Percentiles rank a stretch among this genome's conserved stretches.
These are phyloP conservation scores for Martensiomyces pterosporus DNA, from an alignment of 192 early-diverging fungal genomes.

Conservation along the genomic window DNA sequence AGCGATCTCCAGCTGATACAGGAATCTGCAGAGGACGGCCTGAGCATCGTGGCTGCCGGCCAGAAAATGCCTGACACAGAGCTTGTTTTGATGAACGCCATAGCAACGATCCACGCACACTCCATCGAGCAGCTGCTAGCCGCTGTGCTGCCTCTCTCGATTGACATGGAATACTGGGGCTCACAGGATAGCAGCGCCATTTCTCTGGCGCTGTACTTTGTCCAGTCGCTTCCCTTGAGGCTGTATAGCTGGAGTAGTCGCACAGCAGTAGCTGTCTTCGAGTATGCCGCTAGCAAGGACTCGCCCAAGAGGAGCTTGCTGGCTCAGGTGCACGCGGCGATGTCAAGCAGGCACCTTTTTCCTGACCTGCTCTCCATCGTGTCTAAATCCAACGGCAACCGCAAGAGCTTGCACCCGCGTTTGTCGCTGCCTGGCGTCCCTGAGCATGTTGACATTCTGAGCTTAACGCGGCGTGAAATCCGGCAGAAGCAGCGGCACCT, in stretches of 20 bases:
- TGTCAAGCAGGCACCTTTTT: constrained; percentile 11
- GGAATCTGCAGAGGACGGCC: background rate
- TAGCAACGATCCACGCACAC: constrained; percentile 55
- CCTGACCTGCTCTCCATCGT: constrained; percentile 6
- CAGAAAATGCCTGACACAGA: background rate
- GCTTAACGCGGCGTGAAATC: constrained; percentile 60
- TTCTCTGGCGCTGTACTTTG: constrained; percentile 26
- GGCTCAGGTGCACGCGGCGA: background rate
- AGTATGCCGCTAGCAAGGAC: background rate
- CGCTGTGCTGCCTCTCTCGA: constrained; percentile 56
- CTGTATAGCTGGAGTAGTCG: constrained; percentile 12
- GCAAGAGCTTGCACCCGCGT: constrained; percentile 12
- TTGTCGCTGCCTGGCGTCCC: constrained; percentile 20
- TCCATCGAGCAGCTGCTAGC: constrained; percentile 56
- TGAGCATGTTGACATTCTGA: constrained; percentile 33
- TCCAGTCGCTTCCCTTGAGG: constrained; percentile 34
- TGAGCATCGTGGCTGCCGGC: background rate
- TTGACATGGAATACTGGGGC: constrained; percentile 67
- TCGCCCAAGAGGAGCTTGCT: background rate
- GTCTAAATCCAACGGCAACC: constrained; percentile 2
- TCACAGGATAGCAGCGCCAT: constrained; percentile 44
- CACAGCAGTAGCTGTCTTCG: background rate
- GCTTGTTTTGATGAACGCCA: constrained; percentile 24
- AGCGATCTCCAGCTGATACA: constrained; percentile 19
- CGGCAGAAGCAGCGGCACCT: constrained; percentile 50